Evolutionary conservation across 306 rosid genomes (phyloP), one percentile per base, ranked within the genome.

Genomic region (Glycine tomentella): DNA sequence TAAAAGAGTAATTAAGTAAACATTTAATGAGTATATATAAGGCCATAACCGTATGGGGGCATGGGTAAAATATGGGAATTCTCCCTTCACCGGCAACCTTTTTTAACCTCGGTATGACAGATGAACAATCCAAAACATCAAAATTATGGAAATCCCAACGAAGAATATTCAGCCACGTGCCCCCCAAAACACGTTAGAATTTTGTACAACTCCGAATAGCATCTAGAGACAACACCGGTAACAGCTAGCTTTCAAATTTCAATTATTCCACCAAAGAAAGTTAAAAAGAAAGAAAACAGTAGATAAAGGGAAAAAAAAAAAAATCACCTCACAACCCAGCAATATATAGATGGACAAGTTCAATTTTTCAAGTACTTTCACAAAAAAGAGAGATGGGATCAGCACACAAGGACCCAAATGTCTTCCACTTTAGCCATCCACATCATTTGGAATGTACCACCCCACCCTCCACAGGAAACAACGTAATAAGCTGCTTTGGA

Each of bases 361-460:
- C 15, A 42, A 64, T 51, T 51, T 25, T 50, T 38, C 3, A 69
- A 55, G 9, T 58, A 46, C 66, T 70, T 45, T 48, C 51, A 44
- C 69, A 7, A 16, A 73, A 70, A 69, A 46, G 40, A 45, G 51
- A 77, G 62, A 83, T 87, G 88, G 86, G 13, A 74, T 78, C 75
- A 72, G 6, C 48, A 9, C 56, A 79, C 13, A 79, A 58, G 64
- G 65, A 80, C 69, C 83, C 76, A 62, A 74, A n/a, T 36, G 72
- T 85, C 75, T 55, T 74, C 66, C 96, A 91, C 84, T 89, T 91
- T 55, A 87, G 90, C 84, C 96, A 91, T 65, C 89, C 88, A 71
- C 93, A 89, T 80, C 82, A 88, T 34, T 31, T 89, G 63, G 82
- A 81, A 79, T 57, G 33, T 13, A 85, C 81, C 50, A 57, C 81